Evolutionary conservation across 371 early-diverging fungal species (phyloP).

Genomic region (Mucor racemosus): DNA sequence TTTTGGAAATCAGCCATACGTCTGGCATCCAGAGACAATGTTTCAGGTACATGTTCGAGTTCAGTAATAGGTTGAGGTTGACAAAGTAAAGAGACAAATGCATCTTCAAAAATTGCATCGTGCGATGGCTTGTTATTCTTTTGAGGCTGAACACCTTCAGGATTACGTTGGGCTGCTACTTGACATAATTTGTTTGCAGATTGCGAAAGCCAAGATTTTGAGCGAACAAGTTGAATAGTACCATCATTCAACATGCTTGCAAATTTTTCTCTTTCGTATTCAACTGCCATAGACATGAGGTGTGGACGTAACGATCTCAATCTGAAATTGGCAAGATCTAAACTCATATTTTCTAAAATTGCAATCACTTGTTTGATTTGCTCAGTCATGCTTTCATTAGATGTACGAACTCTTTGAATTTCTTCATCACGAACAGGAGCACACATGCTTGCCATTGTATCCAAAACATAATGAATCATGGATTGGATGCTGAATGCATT

Average conservation of each 20-base stretch:
- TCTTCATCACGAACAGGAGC: slow-evolving; percentile 77
- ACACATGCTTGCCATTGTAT: slow-evolving; percentile 68
- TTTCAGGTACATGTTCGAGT: slow-evolving; percentile 64
- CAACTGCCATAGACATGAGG: slow-evolving; percentile 66
- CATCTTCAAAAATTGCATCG: slow-evolving; percentile 63
- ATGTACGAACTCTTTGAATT: slow-evolving; percentile 44
- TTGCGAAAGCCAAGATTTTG: slow-evolving; percentile 61
- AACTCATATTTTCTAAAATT: slow-evolving; percentile 72
- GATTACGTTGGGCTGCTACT: slow-evolving; percentile 62
- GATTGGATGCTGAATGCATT: slow-evolving; percentile 51
- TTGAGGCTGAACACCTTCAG: slow-evolving; percentile 58
- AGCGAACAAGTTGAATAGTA: slow-evolving; percentile 48
- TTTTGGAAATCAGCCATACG: slow-evolving; percentile 68
- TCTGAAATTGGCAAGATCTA: slow-evolving; percentile 77
- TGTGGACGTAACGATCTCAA: slow-evolving; percentile 68
- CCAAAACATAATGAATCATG: slow-evolving; percentile 49
- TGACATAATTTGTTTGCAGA: slow-evolving; percentile 41
- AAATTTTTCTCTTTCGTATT: slow-evolving; percentile 74
- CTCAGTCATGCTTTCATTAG: background rate
- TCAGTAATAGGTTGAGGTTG: slow-evolving; percentile 24
- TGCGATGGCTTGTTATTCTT: slow-evolving; percentile 39
- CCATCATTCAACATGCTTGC: slow-evolving; percentile 48
- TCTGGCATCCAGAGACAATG: slow-evolving; percentile 66
- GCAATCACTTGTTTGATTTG: slow-evolving; percentile 14
- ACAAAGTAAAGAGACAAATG: slow-evolving; percentile 60